Conservation (phyloP, 2,329 filamentous ascomycete species). For the Westerdykella sp. region DNA sequence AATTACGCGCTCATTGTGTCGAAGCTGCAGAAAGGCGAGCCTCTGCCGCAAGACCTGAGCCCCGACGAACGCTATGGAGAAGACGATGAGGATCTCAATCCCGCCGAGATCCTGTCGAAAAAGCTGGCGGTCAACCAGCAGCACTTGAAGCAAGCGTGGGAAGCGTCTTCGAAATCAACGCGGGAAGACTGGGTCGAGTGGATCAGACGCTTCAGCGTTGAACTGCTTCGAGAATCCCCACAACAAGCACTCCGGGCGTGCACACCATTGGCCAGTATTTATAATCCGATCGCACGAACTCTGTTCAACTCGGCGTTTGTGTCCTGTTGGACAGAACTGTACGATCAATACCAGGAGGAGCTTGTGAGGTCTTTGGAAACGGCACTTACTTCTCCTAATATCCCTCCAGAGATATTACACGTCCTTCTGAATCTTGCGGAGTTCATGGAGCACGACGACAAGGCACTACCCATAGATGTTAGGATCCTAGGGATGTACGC, state of each 20-base stretch:
- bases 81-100: conserved; percentile 70
- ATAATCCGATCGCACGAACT: conserved; percentile 83
- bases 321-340: conserved; percentile 97
- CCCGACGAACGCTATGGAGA: conserved; percentile 75
- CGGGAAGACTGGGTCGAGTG: conserved; percentile 99
- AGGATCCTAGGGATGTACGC: conserved; percentile 89
- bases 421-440: conserved; percentile 93
- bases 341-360: conserved; percentile 95
- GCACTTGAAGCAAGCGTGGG: conserved; percentile 95
- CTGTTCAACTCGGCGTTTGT: conserved; percentile 99
- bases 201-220: conserved; percentile 94
- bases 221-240: conserved; percentile 87
- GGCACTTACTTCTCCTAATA: conserved; percentile 89
- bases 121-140: conserved; percentile 97
- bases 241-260: conserved; percentile 93
- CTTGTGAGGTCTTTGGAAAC: conserved; percentile 92
- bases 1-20: conserved; percentile 90
- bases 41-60: conserved; percentile 88
- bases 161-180: conserved; percentile 92
- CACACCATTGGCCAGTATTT: conserved; percentile 82
- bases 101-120: conserved; percentile 80
- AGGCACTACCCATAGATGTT: conserved; percentile 95
- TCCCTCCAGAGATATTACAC: conserved; percentile 90
- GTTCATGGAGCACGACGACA: conserved; percentile 99
- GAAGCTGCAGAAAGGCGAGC: conserved; percentile 90